A percentile compares a stretch with the other conserved stretches of the same genome.
phyloP scores from a whole-genome alignment of 164 flowering plant genomes.

The Sedum album region DNA sequence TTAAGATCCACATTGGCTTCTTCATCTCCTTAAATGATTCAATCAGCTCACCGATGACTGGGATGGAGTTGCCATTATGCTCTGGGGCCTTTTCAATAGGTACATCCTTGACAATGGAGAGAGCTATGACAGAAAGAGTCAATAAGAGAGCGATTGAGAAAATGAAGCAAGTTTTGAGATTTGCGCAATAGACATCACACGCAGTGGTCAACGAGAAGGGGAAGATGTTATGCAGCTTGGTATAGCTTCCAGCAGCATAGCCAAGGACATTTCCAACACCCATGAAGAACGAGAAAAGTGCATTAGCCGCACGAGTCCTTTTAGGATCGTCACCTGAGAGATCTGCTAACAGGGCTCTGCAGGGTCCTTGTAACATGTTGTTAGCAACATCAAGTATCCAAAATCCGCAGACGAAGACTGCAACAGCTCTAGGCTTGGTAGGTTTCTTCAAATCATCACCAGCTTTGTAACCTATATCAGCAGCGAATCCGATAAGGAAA shows the following conservation, averaged over 20 bases:
- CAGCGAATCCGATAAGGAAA: too few species aligned
- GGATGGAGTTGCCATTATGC: slow-evolving; percentile 5
- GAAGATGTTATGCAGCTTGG: too few species aligned
- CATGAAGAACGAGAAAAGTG: slow-evolving; percentile 55
- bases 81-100: not conserved
- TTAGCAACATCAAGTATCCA: not conserved
- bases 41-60: too few species aligned
- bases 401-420: not conserved
- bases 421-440: not conserved
- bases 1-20: too few species aligned
- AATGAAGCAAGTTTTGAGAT: slow-evolving; percentile 63
- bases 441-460: not conserved
- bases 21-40: too few species aligned
- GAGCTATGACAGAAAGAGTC: slow-evolving; percentile 28
- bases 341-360: too few species aligned
- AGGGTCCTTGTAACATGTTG: too few species aligned
- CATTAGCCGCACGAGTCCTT: slow-evolving; percentile 36
- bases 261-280: slow-evolving; percentile 66
- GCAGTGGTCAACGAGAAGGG: too few species aligned
- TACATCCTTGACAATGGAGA: slow-evolving; percentile 27
- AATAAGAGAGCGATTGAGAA: slow-evolving; percentile 41
- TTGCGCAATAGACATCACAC: slow-evolving; percentile 72
- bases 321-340: too few species aligned
- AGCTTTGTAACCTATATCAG: not conserved
- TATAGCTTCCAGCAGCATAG: too few species aligned